Evolutionary conservation across 2,329 filamentous ascomycete species (phyloP), one percentile per base, ranked within the genome.

Genomic region (Diaporthe nobilis): DNA sequence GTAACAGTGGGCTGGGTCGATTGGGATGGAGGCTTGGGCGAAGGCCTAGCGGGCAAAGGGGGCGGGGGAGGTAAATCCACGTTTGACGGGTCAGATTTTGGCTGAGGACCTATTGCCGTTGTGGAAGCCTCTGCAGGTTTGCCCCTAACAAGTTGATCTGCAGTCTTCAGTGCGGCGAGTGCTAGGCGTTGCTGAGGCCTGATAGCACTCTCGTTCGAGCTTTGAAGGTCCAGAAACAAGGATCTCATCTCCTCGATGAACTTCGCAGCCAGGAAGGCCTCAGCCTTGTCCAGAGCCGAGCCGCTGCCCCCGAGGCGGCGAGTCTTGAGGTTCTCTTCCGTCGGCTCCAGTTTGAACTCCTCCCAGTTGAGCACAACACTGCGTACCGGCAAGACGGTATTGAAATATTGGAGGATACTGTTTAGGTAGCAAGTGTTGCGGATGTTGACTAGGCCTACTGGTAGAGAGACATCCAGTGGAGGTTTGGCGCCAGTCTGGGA

Each of bases 371-470:
- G 87, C 4, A 98, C 92, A 78, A 98, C 90, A 7, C 97, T 90
- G 68, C 96, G 91, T 42, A 98, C 88, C 2, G 94, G 92, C 77
- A 92, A 93, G 73, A 98, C 91, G 0, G 96, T 97, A 82, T 98
- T 98, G 79, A 98, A 94, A 82, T 98, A 98, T 80, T 99, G 97
- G 13, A 99, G 88, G 67, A 99, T 90, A 84, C 96, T 98, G 86
- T 99, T 99, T 73, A 99, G 89, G 81, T 99, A 99, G 83, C 97
- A 99, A 0, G 97, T 99, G 81, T 99, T 99, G 76, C 97, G 96
- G 75, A 98, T 98, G 80, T 98, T 99, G 78, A 92, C 90, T 8
- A 98, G 89, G 0, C 97, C 97, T 31, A 98, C 94, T 0, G 97
- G 97, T 83, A 94, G 92, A 42, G 90, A 87, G 63, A 85, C 80